Conservation (phyloP, 148 eudicot species). For the Suaeda aralocaspica region DNA sequence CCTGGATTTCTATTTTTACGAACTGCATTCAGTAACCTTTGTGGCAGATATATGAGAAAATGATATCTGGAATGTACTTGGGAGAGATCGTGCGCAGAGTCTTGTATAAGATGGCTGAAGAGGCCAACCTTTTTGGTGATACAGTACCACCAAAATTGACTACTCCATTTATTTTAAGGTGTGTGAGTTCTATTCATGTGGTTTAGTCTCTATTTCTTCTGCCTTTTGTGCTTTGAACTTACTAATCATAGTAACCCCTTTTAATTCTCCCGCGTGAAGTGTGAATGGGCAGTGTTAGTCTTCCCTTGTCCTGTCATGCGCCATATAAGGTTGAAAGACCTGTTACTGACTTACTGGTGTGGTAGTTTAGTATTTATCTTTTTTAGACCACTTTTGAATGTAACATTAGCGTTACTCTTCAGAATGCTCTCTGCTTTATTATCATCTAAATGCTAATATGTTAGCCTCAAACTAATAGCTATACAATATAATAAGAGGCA, state of each 20-base stretch:
- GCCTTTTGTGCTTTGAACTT: no score
- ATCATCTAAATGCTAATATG: no score
- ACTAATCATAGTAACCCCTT: no score
- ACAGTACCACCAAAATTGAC: constrained; percentile 61
- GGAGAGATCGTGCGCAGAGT: constrained; percentile 91
- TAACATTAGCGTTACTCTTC: no score
- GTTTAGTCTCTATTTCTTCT: not conserved
- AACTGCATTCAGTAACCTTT: not conserved
- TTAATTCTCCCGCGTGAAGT: no score
- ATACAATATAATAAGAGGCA: not conserved
- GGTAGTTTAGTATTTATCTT: no score
- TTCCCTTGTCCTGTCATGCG: no score
- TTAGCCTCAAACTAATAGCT: not conserved
- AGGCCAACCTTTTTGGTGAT: constrained; percentile 83
- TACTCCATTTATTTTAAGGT: constrained; percentile 68
- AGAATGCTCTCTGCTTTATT: no score
- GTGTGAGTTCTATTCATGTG: constrained; percentile 9
- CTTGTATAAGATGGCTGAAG: constrained; percentile 71
- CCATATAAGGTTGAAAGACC: no score
- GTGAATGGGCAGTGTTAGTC: not conserved
- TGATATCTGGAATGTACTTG: constrained; percentile 91
- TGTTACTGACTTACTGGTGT: no score
- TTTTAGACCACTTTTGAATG: no score
- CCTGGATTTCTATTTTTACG: not conserved
- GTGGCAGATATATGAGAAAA: constrained; percentile 82